Evolutionary conservation across 768 basidiomycete species (phyloP), one percentile per base, ranked within the genome.

Genomic region (Amanita exitialis): DNA sequence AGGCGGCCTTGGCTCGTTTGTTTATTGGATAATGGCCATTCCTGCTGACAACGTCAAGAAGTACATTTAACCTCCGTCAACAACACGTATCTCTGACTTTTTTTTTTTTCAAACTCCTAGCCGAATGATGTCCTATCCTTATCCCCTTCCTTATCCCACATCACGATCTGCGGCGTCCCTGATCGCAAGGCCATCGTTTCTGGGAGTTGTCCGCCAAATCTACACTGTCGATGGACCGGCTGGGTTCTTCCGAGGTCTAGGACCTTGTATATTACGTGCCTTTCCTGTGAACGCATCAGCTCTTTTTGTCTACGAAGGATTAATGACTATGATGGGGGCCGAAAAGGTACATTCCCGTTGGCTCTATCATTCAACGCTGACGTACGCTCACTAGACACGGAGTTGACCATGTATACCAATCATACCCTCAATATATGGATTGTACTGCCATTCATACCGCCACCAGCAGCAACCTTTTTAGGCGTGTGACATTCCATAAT

Each of bases 41-140:
- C 83, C 87, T 3, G 75, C 82, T 50, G 90, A 92, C 65, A 88
- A 88, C 61, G 69, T 89, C 54, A 91, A 92, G 67, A 90, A 88
- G 87, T 87, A 38, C 7, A 45, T 8, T 44, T 21, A 25, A 36
- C 18, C 20, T 39, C 27, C 25, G 36, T 18, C 46, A 18, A 43
- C 15, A 16, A 5, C 53, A 53, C 49, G 28, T 50, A 43, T 52
- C 32, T 32, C 32, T 32, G 32, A 32, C 13, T 32, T 12, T 32
- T 58, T 44, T 9, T 58, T 44, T 18, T 38, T 25, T 6, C 7
- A 48, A 16, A 6, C 36, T 39, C 52, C 15, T 53, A 83, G 81
- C 61, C 81, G 79, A 39, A 83, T 83, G 76, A 80, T 84, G 80
- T 68, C 79, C 0, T 62, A 74, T 51, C 77, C 80, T 23, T 68